Evolutionary conservation across 108 stramenopile species (phyloP).

Genomic region (Cyclotella sp.): DNA sequence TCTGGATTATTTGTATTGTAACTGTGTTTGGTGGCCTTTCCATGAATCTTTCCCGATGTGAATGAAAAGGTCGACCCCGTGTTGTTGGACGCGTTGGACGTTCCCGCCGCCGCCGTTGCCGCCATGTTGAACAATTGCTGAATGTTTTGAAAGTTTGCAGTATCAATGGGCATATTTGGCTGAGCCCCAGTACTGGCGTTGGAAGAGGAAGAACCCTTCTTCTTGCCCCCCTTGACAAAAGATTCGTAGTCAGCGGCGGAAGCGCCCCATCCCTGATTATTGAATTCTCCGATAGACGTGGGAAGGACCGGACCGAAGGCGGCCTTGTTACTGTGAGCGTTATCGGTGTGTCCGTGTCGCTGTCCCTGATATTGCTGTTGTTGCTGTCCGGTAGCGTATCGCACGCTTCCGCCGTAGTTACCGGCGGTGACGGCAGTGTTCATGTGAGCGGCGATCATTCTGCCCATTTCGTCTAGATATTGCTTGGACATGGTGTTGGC

Average conservation of each 20-base stretch:
- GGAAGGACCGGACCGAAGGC: neutral
- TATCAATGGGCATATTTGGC: neutral
- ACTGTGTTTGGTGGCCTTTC: neutral
- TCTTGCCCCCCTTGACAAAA: too few species aligned
- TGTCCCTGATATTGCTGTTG: neutral
- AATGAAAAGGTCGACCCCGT: neutral
- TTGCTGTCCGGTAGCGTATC: too few species aligned
- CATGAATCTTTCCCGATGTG: neutral
- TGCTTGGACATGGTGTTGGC: slow-evolving; percentile 12
- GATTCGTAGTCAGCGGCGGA: too few species aligned
- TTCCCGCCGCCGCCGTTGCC: neutral
- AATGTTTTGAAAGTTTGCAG: slow-evolving; percentile 1
- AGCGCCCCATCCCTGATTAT: neutral
- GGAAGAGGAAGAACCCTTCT: too few species aligned
- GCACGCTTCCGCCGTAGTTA: neutral
- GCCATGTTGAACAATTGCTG: slow-evolving; percentile 1
- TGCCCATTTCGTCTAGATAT: slow-evolving; percentile 30
- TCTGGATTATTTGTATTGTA: slow-evolving; percentile 13
- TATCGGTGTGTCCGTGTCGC: neutral
- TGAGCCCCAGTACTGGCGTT: too few species aligned
- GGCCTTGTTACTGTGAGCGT: neutral
- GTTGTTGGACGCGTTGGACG: neutral
- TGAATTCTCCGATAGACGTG: neutral
- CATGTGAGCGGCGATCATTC: slow-evolving; percentile 11
- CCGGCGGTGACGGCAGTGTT: neutral